Percentiles rank a stretch among this genome's conserved stretches.
Conservation (phyloP, 2,329 filamentous ascomycete genomes). For the Cladophialophora exuberans region DNA sequence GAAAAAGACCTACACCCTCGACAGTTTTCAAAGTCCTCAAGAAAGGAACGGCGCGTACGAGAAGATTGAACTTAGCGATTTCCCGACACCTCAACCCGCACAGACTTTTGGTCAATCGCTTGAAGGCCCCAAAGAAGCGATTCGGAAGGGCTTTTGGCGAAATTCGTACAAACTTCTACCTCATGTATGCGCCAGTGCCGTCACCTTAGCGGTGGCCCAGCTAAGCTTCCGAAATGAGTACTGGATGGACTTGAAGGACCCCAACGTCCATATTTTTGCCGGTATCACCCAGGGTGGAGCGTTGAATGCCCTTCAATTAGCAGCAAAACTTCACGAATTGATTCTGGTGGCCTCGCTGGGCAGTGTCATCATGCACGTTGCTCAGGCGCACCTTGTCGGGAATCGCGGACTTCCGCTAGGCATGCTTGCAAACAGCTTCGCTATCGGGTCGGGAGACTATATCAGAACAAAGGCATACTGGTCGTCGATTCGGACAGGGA, state of each 20-base stretch:
- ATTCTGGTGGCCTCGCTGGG: slow-evolving; percentile 35
- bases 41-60: slow-evolving; percentile 9
- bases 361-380: slow-evolving; percentile 31
- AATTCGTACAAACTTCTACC: slow-evolving; percentile 26
- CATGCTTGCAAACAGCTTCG: slow-evolving; percentile 31
- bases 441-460: slow-evolving; percentile 32
- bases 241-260: slow-evolving; percentile 32
- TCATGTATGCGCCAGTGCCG: slow-evolving; percentile 30
- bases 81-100: slow-evolving; percentile 1
- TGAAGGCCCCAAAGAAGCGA: slow-evolving; percentile 23
- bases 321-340: slow-evolving; percentile 35
- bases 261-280: slow-evolving; percentile 27
- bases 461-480: slow-evolving; percentile 34
- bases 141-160: slow-evolving; percentile 19
- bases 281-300: slow-evolving; percentile 33
- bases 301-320: slow-evolving; percentile 34
- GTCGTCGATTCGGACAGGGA: slow-evolving; percentile 24
- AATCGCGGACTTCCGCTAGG: slow-evolving; percentile 34
- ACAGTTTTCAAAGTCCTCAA: slow-evolving; percentile 9
- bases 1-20: slow-evolving; percentile 11
- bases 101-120: slow-evolving; percentile 2
- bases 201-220: slow-evolving; percentile 26
- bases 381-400: slow-evolving; percentile 28
- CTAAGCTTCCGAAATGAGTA: slow-evolving; percentile 30
- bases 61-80: slow-evolving; percentile 14